phyloP scores from a whole-genome alignment of 495 filamentous ascomycete species.

The Collariella sp. region DNA sequence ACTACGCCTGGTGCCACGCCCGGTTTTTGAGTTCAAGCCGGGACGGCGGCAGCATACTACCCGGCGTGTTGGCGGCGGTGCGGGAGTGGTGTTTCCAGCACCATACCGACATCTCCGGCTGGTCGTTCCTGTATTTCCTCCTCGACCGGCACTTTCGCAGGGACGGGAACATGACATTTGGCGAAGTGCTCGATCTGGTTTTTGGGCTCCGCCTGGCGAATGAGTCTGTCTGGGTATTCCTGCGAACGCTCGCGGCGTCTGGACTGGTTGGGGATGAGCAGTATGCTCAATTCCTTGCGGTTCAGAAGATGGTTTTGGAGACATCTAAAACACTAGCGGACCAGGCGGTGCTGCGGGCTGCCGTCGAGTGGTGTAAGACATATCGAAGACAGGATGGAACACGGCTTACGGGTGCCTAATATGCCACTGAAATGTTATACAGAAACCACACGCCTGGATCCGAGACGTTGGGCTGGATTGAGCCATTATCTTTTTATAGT shows the following conservation, averaged over 20 bases:
- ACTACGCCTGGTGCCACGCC: conserved; percentile 74
- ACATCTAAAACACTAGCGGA: conserved; percentile 1
- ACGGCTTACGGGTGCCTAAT: not conserved
- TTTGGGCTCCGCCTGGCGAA: conserved; percentile 41
- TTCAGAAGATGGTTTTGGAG: conserved; percentile 13
- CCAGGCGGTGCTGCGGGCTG: conserved; percentile 14
- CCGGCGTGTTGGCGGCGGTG: conserved; percentile 16
- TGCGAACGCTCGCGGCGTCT: conserved; percentile 38
- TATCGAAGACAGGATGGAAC: conserved; percentile 8
- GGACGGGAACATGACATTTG: too few species aligned
- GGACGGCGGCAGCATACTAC: conserved; percentile 1
- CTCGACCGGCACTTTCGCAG: conserved; percentile 19
- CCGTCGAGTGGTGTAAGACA: conserved; percentile 23
- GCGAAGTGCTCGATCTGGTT: conserved; percentile 23
- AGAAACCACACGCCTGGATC: not conserved
- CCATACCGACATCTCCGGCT: conserved; percentile 68
- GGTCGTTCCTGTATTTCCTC: conserved; percentile 56
- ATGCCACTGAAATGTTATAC: not conserved
- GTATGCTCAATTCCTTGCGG: conserved; percentile 21
- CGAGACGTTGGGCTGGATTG: not conserved
- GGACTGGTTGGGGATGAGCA: conserved; percentile 22
- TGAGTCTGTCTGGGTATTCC: conserved; percentile 51
- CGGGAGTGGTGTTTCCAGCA: conserved; percentile 55
- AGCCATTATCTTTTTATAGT: too few species aligned
- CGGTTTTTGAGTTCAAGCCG: conserved; percentile 42